Evolutionary conservation across 1,284 basidiomycete genomes (phyloP).

Genomic region (Cutaneotrichosporon sp.): DNA sequence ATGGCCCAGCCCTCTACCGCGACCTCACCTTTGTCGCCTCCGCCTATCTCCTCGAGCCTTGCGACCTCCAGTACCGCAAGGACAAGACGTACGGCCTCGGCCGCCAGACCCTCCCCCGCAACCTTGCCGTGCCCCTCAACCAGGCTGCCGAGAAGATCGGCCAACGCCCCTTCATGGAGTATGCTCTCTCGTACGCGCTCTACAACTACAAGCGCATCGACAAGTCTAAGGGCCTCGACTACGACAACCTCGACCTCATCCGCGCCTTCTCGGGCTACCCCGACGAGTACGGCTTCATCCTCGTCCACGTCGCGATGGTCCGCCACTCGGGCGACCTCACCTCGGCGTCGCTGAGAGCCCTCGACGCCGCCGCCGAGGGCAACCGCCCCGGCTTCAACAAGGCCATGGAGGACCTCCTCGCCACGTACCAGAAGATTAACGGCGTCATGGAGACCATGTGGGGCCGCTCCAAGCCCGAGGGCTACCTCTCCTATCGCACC

Average conservation of each 20-base stretch:
- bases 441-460: conserved; percentile 27
- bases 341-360: conserved; percentile 14
- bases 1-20: conserved; percentile 23
- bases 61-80: conserved; percentile 26
- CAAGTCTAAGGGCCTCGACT: conserved; percentile 18
- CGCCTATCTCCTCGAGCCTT: conserved; percentile 27
- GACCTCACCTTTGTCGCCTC: conserved; percentile 27
- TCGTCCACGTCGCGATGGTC: conserved; percentile 29
- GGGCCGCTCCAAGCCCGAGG: conserved; percentile 28
- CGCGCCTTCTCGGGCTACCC: conserved; percentile 26
- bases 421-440: conserved; percentile 24
- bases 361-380: conserved; percentile 19
- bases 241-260: conserved; percentile 27
- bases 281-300: conserved; percentile 27
- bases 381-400: conserved; percentile 21
- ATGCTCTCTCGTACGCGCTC: conserved; percentile 27
- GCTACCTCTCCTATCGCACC: conserved; percentile 21
- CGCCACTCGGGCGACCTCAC: conserved; percentile 23
- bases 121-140: conserved; percentile 25
- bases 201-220: conserved; percentile 28
- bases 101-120: conserved; percentile 24
- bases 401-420: conserved; percentile 20
- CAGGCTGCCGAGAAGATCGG: conserved; percentile 23
- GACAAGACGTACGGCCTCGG: conserved; percentile 25
- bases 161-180: conserved; percentile 29